A percentile compares a stretch with the other conserved stretches of the same genome.
Conservation (phyloP, 2,329 filamentous ascomycete genomes). For the Trichoderma breve region DNA sequence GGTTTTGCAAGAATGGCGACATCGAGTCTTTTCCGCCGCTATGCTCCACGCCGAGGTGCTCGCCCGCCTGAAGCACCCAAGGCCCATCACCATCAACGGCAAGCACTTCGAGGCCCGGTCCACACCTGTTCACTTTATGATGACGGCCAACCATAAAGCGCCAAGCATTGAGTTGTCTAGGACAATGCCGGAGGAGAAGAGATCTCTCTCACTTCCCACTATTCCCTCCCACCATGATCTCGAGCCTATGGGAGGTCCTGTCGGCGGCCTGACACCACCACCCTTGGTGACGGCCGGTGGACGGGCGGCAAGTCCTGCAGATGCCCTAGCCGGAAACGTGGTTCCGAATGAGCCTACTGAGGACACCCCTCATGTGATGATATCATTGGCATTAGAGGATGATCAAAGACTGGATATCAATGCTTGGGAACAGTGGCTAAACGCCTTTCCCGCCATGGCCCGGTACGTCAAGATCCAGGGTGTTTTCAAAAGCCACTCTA, state of each 20-base stretch:
- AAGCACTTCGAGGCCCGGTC: conserved; percentile 57
- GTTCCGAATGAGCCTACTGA: conserved; percentile 49
- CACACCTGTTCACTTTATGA: conserved; percentile 62
- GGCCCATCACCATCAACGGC: conserved; percentile 57
- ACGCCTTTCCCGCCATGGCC: conserved; percentile 54
- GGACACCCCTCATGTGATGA: conserved; percentile 59
- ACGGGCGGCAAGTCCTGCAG: conserved; percentile 28
- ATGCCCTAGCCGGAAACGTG: conserved; percentile 28
- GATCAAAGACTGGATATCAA: conserved; percentile 56
- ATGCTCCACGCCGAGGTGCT: conserved; percentile 61
- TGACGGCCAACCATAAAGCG: conserved; percentile 58
- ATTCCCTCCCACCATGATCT: conserved; percentile 24
- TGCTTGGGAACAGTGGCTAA: conserved; percentile 58
- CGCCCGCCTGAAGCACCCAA: conserved; percentile 58
- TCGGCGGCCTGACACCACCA: neutral
- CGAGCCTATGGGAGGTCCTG: conserved; percentile 5
- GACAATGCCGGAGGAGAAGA: conserved; percentile 27
- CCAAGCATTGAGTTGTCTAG: conserved; percentile 57
- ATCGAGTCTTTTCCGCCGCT: conserved; percentile 55
- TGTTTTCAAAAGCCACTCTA: conserved; percentile 61
- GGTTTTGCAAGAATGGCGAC: conserved; percentile 56
- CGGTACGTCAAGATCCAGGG: conserved; percentile 61
- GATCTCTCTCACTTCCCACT: conserved; percentile 26
- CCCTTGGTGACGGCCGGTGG: conserved; percentile 21
- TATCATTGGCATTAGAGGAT: conserved; percentile 58